Evolutionary conservation across 257 asterid species (phyloP).

Genomic region (Fraxinus cuspidata): DNA sequence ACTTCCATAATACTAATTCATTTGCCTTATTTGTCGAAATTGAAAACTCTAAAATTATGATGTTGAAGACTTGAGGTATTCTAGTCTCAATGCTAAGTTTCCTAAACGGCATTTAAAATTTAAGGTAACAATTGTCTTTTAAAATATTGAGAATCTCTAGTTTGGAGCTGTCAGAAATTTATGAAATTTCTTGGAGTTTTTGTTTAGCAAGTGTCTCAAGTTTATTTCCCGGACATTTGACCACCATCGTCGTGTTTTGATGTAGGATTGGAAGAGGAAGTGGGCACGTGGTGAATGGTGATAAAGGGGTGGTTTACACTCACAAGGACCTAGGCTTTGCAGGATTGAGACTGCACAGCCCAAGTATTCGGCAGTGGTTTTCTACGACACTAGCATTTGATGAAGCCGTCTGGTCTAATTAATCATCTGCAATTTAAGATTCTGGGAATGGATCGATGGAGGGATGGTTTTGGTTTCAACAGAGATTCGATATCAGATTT

Average conservation of each 20-base stretch:
- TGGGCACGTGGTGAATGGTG: constrained; percentile 57
- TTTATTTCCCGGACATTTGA: not conserved
- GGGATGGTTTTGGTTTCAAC: not conserved
- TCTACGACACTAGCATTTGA: constrained; percentile 2
- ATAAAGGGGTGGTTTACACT: constrained; percentile 44
- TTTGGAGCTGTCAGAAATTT: no score
- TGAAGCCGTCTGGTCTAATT: constrained; percentile 14
- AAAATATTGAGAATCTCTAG: no score
- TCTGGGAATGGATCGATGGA: not conserved
- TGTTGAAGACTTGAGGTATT: no score
- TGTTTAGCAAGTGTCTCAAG: no score
- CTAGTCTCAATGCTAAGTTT: no score
- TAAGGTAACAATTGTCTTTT: no score
- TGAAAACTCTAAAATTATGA: no score
- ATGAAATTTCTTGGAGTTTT: no score
- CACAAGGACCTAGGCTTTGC: constrained; percentile 44
- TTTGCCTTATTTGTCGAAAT: no score
- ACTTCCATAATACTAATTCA: no score
- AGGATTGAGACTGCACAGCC: constrained; percentile 16
- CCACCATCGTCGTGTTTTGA: not conserved
- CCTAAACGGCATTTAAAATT: no score
- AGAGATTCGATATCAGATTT: not conserved
- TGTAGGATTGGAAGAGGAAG: constrained; percentile 55
- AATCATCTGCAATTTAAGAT: not conserved
- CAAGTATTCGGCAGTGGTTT: not conserved